A percentile compares a stretch with the other conserved stretches of the same genome.
These are phyloP conservation scores for Sordariomycetes sp. DNA, from an alignment of 2,329 filamentous ascomycete genomes.

Conservation along the genomic window DNA sequence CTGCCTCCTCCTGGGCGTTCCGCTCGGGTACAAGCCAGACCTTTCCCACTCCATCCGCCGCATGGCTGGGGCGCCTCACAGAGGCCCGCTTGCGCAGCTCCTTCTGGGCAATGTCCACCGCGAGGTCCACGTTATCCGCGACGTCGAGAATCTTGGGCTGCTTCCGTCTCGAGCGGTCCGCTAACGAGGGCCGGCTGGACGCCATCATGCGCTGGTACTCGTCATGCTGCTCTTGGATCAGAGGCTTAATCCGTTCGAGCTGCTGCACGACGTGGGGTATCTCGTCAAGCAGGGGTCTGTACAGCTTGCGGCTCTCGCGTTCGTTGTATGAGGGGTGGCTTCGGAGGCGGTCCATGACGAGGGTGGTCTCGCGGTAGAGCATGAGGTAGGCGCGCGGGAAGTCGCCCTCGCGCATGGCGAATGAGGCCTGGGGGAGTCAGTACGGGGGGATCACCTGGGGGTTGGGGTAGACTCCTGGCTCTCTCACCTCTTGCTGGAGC, in stretches of 20 bases:
- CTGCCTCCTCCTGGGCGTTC: slow-evolving; percentile 27
- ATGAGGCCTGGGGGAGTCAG: slow-evolving; percentile 49
- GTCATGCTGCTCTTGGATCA: slow-evolving; percentile 59
- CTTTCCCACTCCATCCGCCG: slow-evolving; percentile 34
- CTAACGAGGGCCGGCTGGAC: neutral
- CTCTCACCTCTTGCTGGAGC: slow-evolving; percentile 67
- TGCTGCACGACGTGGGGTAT: slow-evolving; percentile 48
- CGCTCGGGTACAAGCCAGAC: slow-evolving; percentile 43
- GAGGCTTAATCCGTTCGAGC: slow-evolving; percentile 68
- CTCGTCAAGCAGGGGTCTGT: slow-evolving; percentile 36
- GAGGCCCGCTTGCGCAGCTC: slow-evolving; percentile 59
- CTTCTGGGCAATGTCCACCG: slow-evolving; percentile 60
- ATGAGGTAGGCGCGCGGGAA: slow-evolving; percentile 81
- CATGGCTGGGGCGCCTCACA: slow-evolving; percentile 30
- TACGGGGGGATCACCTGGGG: neutral
- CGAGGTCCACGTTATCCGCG: slow-evolving; percentile 58
- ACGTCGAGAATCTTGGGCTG: slow-evolving; percentile 50
- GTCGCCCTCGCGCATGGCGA: slow-evolving; percentile 78
- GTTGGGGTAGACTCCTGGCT: neutral
- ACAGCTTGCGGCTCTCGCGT: slow-evolving; percentile 48
- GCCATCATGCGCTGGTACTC: slow-evolving; percentile 23
- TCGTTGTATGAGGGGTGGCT: slow-evolving; percentile 64
- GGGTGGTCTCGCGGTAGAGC: slow-evolving; percentile 74
- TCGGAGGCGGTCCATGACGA: slow-evolving; percentile 65
- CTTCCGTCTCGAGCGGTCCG: slow-evolving; percentile 8